Conservation (phyloP, 768 basidiomycete species). For the Pisolithus marmoratus region DNA sequence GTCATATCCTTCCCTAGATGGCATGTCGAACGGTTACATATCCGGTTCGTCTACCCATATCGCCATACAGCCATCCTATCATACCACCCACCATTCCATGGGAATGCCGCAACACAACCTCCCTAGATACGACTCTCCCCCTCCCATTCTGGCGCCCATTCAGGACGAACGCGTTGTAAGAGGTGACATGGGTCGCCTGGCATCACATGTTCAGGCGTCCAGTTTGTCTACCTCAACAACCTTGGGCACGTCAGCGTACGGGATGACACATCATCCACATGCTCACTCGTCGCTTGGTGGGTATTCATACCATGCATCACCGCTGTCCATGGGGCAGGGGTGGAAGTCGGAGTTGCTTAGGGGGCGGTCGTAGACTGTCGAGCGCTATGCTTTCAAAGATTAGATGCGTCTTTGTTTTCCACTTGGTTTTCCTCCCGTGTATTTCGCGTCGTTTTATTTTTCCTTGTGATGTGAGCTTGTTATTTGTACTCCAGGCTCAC, state of each 20-base stretch:
- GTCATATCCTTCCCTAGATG: slow-evolving; percentile 34
- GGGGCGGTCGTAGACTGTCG: slow-evolving; percentile 19
- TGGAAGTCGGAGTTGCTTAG: slow-evolving; percentile 48
- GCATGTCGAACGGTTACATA: slow-evolving; percentile 28
- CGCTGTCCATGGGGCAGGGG: slow-evolving; percentile 31
- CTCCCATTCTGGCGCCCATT: slow-evolving; percentile 52
- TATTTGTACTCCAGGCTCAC: background rate
- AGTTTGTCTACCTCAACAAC: slow-evolving; percentile 28
- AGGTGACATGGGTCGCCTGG: slow-evolving; percentile 23
- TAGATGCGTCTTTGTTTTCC: slow-evolving; percentile 4
- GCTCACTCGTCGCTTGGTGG: slow-evolving; percentile 36
- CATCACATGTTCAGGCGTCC: slow-evolving; percentile 27
- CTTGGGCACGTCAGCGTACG: background rate
- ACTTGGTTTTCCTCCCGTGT: slow-evolving; percentile 3
- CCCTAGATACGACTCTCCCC: slow-evolving; percentile 45
- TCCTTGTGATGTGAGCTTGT: background rate
- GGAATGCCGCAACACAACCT: slow-evolving; percentile 15
- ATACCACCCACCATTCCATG: slow-evolving; percentile 9
- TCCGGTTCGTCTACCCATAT: slow-evolving; percentile 17
- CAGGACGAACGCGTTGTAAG: slow-evolving; percentile 35
- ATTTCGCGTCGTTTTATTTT: slow-evolving; percentile 7
- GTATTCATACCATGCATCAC: slow-evolving; percentile 37
- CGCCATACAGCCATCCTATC: slow-evolving; percentile 11
- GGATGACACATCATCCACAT: slow-evolving; percentile 21
- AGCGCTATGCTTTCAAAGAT: background rate